phyloP scores from a whole-genome alignment of 805 yeast genomes.

The Metschnikowia gruessii region DNA sequence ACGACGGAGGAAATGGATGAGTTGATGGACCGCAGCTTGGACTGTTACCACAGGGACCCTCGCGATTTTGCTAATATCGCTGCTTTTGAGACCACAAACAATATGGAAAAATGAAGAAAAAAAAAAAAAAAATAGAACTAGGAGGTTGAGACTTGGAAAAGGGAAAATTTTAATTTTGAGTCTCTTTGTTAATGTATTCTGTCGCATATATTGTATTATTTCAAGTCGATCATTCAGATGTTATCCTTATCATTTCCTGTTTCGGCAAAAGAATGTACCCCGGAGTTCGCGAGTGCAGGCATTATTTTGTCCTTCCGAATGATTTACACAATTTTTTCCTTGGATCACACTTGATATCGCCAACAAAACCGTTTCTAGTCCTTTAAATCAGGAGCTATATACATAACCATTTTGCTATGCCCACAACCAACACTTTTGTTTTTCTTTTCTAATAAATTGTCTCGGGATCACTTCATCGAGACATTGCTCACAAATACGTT shows the following conservation, averaged over 20 bases:
- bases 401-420: background rate
- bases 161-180: too few species aligned
- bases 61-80: slow-evolving; percentile 29
- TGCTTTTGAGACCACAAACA: slow-evolving; percentile 37
- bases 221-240: background rate
- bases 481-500: background rate
- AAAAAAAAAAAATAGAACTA: background rate
- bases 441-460: background rate
- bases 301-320: background rate
- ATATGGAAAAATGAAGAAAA: slow-evolving; percentile 21
- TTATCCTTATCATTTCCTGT: background rate
- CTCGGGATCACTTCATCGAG: background rate
- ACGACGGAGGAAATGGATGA: slow-evolving; percentile 46
- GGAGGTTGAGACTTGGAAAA: too few species aligned
- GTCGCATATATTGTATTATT: too few species aligned
- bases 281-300: slow-evolving; percentile 1
- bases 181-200: too few species aligned
- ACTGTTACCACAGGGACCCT: slow-evolving; percentile 37
- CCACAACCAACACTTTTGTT: too few species aligned
- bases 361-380: background rate
- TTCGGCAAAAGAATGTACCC: background rate
- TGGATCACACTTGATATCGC: background rate
- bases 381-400: too few species aligned
- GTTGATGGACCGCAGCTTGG: slow-evolving; percentile 46
- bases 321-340: background rate